Base-by-base conservation (phyloP, 2,329 filamentous ascomycete genomes). In the Fusarium anguioides region DNA sequence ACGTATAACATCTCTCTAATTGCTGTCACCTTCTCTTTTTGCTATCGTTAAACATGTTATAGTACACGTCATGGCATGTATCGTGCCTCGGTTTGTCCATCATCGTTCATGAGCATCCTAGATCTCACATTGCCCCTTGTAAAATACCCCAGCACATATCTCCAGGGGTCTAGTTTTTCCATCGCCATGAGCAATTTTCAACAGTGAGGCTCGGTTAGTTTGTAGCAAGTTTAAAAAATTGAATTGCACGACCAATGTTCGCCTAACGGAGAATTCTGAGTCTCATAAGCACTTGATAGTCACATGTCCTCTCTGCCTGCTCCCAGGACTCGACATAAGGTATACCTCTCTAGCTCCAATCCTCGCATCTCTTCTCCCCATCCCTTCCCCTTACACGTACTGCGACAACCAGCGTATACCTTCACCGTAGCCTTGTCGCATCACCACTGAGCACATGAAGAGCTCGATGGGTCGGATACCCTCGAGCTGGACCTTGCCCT, bases 391-490 rank as follows among this genome's bases (percentile, higher is more conserved):
- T 84, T 91, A 96, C 78, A 96, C 92, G 77, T 96, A 97, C 85
- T 96, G 93, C 56, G 92, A 93, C 81, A 97, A 81, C 94, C 93
- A 97, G 83, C 93, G 89, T 81, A 97, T 95, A 74, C 87, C 94
- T 74, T 97, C 94, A 53, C 93, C 93, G 79, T 97, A 97, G 70
- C 92, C 96, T 85, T 98, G 95, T 81, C 95, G 89, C 93, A 97
- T 97, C 66, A 98, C 95, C 72, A 98, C 94, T 75, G 93, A 97
- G 87, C 94, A 98, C 96, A 99, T 97, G 82, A 98, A 98, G 67
- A 98, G 88, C 86, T 99, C 96, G 76, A 99, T 95, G 23, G 94
- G 93, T 74, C 94, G 87, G 80, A 97, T 97, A 31, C 93, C 93
- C 84, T 97, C 94, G 71, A 96, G 85, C 68, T 91, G 92, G 66